Evolutionary conservation across 1,284 basidiomycete genomes (phyloP).

Genomic region (Malassezia japonica): DNA sequence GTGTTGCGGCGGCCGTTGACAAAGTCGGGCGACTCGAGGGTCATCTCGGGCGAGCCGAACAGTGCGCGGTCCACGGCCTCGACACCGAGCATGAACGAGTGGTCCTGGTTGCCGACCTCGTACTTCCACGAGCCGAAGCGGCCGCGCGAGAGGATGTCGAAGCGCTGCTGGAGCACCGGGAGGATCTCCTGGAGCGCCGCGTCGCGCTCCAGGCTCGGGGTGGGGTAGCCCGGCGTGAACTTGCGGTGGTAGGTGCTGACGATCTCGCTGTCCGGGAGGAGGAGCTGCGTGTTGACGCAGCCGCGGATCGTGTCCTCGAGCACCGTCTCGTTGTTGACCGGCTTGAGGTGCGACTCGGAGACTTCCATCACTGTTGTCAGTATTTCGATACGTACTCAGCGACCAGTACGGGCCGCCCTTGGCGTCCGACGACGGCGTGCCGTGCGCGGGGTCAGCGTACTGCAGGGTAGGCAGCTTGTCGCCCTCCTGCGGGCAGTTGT

Average conservation of each 20-base stretch:
- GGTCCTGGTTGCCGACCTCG: slow-evolving; percentile 54
- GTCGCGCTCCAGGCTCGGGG: slow-evolving; percentile 52
- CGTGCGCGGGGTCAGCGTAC: slow-evolving; percentile 51
- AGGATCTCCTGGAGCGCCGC: slow-evolving; percentile 51
- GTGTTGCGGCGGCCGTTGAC: slow-evolving; percentile 52
- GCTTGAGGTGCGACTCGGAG: slow-evolving; percentile 53
- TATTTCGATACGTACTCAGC: slow-evolving; percentile 15
- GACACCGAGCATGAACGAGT: slow-evolving; percentile 54
- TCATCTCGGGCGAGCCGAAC: slow-evolving; percentile 52
- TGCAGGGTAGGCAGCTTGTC: slow-evolving; percentile 51
- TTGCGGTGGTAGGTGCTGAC: slow-evolving; percentile 53
- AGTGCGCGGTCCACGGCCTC: slow-evolving; percentile 53
- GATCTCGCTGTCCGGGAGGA: slow-evolving; percentile 52
- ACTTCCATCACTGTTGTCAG: slow-evolving; percentile 53
- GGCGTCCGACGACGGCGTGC: slow-evolving; percentile 45
- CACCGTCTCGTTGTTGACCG: slow-evolving; percentile 51
- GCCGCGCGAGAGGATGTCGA: slow-evolving; percentile 52
- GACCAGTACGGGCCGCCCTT: slow-evolving; percentile 52
- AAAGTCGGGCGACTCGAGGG: slow-evolving; percentile 51
- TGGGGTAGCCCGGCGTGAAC: slow-evolving; percentile 53
- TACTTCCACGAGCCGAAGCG: slow-evolving; percentile 55
- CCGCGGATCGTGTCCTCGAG: slow-evolving; percentile 53
- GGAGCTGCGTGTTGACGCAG: slow-evolving; percentile 52
- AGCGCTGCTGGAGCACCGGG: slow-evolving; percentile 50
- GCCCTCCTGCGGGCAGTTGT: slow-evolving; percentile 51